phyloP scores from a whole-genome alignment of 2,329 filamentous ascomycete species.

The Colletotrichum falcatum region DNA sequence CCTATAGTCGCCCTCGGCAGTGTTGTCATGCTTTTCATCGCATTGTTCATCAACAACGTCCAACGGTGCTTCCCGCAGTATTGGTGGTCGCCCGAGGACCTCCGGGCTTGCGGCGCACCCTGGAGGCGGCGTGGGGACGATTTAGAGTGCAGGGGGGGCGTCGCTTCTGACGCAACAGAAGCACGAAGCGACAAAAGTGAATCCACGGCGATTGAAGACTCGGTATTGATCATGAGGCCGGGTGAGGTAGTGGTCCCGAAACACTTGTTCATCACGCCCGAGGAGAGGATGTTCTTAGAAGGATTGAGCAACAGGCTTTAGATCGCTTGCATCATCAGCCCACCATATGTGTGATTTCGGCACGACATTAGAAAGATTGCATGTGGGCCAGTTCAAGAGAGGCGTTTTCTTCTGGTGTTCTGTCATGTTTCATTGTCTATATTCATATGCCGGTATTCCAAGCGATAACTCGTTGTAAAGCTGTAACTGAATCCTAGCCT shows the following conservation, averaged over 20 bases:
- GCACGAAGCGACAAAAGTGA: conserved; percentile 16
- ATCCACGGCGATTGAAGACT: conserved; percentile 31
- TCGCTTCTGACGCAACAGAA: conserved; percentile 5
- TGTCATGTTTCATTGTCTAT: conserved; percentile 16
- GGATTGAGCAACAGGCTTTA: conserved; percentile 51
- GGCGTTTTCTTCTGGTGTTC: neutral
- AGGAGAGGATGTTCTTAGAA: conserved; percentile 53
- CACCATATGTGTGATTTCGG: no score
- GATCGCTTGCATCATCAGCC: neutral
- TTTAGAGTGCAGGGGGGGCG: conserved; percentile 12
- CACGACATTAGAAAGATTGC: neutral
- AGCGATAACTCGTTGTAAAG: neutral
- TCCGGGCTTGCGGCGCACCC: conserved; percentile 11
- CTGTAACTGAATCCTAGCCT: neutral
- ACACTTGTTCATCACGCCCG: conserved; percentile 52
- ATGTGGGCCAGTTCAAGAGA: neutral
- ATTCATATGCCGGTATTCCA: neutral
- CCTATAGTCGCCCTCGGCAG: conserved; percentile 72
- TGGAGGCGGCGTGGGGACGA: conserved; percentile 21
- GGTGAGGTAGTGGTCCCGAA: conserved; percentile 52
- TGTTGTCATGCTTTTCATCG: conserved; percentile 70
- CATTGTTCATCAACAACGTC: conserved; percentile 76
- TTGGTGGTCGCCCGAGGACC: conserved; percentile 71
- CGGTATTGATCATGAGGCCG: conserved; percentile 51
- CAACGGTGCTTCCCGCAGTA: conserved; percentile 75